These are phyloP conservation scores for Stemphylium beticola DNA, from an alignment of 2,329 filamentous ascomycete genomes.

Conservation along the genomic window DNA sequence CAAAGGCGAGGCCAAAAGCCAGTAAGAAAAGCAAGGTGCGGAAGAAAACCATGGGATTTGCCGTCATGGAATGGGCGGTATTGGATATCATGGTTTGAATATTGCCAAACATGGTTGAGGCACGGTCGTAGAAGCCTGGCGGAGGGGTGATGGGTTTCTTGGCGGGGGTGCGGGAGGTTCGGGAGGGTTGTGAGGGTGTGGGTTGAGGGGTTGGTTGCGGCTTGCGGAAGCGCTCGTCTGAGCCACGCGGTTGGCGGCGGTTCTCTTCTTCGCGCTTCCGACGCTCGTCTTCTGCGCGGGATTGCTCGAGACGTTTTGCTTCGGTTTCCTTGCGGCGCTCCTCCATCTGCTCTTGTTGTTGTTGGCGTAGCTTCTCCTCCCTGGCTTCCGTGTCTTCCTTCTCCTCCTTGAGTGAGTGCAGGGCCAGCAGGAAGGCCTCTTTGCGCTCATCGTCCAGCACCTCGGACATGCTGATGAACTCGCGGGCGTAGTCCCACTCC, in stretches of 20 bases:
- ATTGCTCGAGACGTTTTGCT: conserved; percentile 43
- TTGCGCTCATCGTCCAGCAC: conserved; percentile 90
- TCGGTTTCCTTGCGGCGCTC: conserved; percentile 54
- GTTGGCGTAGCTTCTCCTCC: conserved; percentile 67
- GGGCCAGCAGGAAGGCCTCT: conserved; percentile 84
- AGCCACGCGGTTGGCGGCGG: conserved; percentile 40
- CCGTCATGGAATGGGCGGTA: conserved; percentile 58
- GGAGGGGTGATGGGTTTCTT: conserved; percentile 44
- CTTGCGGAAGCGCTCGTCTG: conserved; percentile 39
- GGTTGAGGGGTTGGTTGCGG: conserved; percentile 25
- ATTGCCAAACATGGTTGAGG: conserved; percentile 52
- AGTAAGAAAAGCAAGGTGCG: conserved; percentile 78
- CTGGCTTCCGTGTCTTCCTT: conserved; percentile 73
- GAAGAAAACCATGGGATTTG: conserved; percentile 62
- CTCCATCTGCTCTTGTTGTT: conserved; percentile 62
- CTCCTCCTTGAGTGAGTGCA: conserved; percentile 84
- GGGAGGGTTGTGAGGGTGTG: conserved; percentile 38
- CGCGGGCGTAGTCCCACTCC: conserved; percentile 93
- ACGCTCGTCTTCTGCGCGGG: conserved; percentile 53
- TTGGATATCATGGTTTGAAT: conserved; percentile 59
- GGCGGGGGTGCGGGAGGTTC: conserved; percentile 33
- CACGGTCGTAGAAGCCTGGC: conserved; percentile 51
- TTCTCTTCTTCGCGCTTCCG: conserved; percentile 49
- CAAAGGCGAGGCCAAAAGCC: conserved; percentile 77
- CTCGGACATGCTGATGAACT: conserved; percentile 86